Conservation (phyloP, 257 asterid genomes). For the Haberlea rhodopensis region DNA sequence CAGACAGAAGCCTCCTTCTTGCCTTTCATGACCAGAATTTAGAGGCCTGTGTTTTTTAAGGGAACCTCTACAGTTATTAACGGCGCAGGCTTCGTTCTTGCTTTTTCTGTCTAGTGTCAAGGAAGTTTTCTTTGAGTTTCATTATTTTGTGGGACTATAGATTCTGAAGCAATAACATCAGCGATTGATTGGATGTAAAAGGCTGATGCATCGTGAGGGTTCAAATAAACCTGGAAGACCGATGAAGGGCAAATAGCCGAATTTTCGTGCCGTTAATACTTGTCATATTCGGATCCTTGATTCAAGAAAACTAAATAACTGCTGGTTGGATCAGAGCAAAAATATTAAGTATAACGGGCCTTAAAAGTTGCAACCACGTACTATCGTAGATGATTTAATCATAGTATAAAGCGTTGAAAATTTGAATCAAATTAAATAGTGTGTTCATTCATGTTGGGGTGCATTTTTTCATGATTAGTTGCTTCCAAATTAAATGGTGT, state of each 20-base stretch:
- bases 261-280: neutral
- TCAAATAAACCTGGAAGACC: neutral
- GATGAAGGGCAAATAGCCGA: neutral
- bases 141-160: neutral
- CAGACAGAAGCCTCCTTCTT: constrained; percentile 27
- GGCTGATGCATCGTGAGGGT: neutral
- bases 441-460: too few species aligned
- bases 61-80: neutral
- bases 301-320: neutral
- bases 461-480: too few species aligned
- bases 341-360: neutral
- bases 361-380: neutral
- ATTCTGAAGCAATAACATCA: neutral
- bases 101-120: neutral
- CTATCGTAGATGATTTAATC: constrained; percentile 12
- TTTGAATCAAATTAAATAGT: too few species aligned
- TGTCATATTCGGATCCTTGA: neutral
- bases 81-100: neutral
- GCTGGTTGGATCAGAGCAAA: neutral
- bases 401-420: constrained; percentile 19
- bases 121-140: too few species aligned
- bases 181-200: too few species aligned
- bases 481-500: too few species aligned
- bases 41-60: neutral
- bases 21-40: constrained; percentile 15